These are phyloP conservation scores for Dentipellis sp. DNA, from an alignment of 768 basidiomycete species.

Conservation along the genomic window DNA sequence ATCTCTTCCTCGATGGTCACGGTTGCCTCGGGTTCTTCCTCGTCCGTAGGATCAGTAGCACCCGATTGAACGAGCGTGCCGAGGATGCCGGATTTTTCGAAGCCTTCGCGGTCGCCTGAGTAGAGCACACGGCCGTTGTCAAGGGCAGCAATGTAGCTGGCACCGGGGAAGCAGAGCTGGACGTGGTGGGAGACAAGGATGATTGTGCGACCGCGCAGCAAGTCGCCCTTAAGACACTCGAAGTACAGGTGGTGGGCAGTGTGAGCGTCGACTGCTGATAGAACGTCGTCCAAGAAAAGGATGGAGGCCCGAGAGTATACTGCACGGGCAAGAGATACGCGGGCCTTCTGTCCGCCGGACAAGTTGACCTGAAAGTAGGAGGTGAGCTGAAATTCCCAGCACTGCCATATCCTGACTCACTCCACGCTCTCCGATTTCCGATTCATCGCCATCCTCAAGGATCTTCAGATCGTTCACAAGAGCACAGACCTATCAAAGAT, in stretches of 20 bases:
- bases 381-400: neutral
- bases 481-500: constrained; percentile 32
- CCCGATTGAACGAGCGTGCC: constrained; percentile 55
- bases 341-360: constrained; percentile 44
- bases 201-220: constrained; percentile 72
- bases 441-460: constrained; percentile 80
- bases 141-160: constrained; percentile 73
- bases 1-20: constrained; percentile 16
- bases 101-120: constrained; percentile 55
- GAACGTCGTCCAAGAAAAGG: constrained; percentile 78
- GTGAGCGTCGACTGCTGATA: constrained; percentile 72
- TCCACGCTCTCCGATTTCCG: constrained; percentile 83
- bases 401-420: constrained; percentile 26
- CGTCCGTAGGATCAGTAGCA: constrained; percentile 23
- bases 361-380: constrained; percentile 29
- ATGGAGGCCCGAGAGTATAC: constrained; percentile 83
- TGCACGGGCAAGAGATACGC: constrained; percentile 75
- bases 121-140: constrained; percentile 77
- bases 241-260: constrained; percentile 78
- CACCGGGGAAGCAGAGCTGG: constrained; percentile 74
- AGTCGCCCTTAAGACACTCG: constrained; percentile 70
- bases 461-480: constrained; percentile 70
- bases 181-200: constrained; percentile 93
- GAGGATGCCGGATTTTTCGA: constrained; percentile 61
- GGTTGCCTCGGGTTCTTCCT: constrained; percentile 30